Evolutionary conservation across 208 protist genomes (phyloP), one percentile per base, ranked within the genome.

Genomic region (Phytomonas sp.): DNA sequence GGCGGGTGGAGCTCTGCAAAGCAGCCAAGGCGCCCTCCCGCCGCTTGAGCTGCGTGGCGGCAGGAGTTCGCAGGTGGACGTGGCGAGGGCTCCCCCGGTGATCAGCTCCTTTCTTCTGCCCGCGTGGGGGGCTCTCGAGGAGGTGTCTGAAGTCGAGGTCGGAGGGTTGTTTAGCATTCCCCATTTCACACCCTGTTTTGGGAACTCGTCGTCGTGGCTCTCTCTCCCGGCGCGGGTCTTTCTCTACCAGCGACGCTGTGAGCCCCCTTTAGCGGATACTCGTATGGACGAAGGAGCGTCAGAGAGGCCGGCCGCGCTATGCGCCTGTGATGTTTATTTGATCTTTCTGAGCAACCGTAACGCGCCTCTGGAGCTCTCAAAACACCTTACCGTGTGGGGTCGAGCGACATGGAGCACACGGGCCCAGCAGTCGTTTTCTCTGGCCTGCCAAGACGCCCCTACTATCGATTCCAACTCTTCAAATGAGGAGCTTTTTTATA

Each of bases 401-500:
- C 3, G 40, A 6, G 40, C 40, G 40, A 51, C 40, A 15, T 51
- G 40, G 40, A 51, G 40, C 13, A 51, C 40, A 6, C 40, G 40
- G 20, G 20, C 40, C 40, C 40, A 23, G 1, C 40, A 51, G 40
- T 51, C 40, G 9, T 51, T 51, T 51, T 15, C 40, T 6, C 40
- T 51, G 2, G 40, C 40, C 3, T 51, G 40, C 13, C 40, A 20
- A 51, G 40, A 51, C 20, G 40, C 40, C 40, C 2, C 40, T 20
- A 51, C 40, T 6, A 51, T 51, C 13, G 13, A 6, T 6, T 6
- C 40, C 9, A 51, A 51, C 20, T 3, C 9, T 51, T 51, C 40
- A 23, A 51, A 51, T 17, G 78, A 78, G 15, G 81, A 88, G 68
- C 68, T 89, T 46, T 92, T 92, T 67, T 88, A 81, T 62, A 81